A percentile compares a stretch with the other conserved stretches of the same genome.
phyloP scores from a whole-genome alignment of 2,329 filamentous ascomycete species.

The Trichoderma sp. region DNA sequence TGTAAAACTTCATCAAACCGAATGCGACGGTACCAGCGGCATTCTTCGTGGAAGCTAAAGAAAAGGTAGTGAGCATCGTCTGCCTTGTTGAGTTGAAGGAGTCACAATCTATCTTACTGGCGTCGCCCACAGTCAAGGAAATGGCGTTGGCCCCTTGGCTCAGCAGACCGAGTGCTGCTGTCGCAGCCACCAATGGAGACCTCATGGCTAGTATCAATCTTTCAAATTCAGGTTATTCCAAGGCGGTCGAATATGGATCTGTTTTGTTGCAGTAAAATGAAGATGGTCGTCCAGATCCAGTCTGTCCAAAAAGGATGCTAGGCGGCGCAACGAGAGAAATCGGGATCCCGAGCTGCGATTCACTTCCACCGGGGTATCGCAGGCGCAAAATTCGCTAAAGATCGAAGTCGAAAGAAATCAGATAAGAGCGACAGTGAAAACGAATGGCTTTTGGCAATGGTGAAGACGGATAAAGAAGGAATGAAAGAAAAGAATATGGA shows the following conservation, averaged over 20 bases:
- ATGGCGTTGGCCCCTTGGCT: slow-evolving; percentile 17
- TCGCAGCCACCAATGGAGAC: slow-evolving; percentile 13
- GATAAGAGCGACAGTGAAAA: slow-evolving; percentile 9
- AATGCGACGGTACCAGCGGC: slow-evolving; percentile 51
- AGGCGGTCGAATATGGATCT: not conserved
- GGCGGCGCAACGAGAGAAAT: not conserved
- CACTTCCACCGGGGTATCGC: slow-evolving; percentile 10
- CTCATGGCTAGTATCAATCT: not conserved
- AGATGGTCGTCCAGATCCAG: slow-evolving; percentile 21
- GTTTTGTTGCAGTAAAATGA: not conserved
- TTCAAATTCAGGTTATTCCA: not conserved
- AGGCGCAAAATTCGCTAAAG: slow-evolving; percentile 3
- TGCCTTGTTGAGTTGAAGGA: not conserved
- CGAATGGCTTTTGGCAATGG: slow-evolving; percentile 19
- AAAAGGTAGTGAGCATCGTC: not conserved
- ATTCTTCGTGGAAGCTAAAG: slow-evolving; percentile 53
- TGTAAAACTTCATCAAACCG: slow-evolving; percentile 53
- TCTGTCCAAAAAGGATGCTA: slow-evolving; percentile 9
- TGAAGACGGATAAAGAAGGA: not conserved
- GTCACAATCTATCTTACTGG: slow-evolving; percentile 8
- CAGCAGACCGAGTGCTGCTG: slow-evolving; percentile 21
- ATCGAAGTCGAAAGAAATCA: not conserved
- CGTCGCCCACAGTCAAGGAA: not conserved
- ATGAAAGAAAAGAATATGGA: not conserved
- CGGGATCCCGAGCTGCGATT: not conserved